Evolutionary conservation across 306 rosid genomes (phyloP).

Genomic region (Lithocarpus polystachyus): DNA sequence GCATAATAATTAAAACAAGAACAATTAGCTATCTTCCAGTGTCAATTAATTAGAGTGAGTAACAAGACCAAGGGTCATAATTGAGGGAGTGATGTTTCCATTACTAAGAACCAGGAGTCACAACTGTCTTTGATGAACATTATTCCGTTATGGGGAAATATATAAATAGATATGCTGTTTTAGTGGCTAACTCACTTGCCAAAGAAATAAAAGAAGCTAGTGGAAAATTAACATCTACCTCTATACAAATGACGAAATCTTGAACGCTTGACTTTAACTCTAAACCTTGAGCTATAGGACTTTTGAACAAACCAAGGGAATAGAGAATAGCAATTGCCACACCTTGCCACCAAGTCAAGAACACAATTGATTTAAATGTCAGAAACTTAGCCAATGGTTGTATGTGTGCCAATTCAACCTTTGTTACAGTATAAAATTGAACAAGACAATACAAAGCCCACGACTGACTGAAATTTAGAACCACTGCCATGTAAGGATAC

Average conservation of each 20-base stretch:
- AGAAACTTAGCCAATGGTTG: constrained; percentile 92
- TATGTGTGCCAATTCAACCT: constrained; percentile 87
- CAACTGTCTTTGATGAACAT: neutral
- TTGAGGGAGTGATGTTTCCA: constrained; percentile 14
- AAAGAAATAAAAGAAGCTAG: constrained; percentile 13
- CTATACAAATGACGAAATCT: constrained; percentile 97
- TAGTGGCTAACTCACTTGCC: constrained; percentile 14
- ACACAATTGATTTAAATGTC: constrained; percentile 94
- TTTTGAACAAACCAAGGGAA: constrained; percentile 82
- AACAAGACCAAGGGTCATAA: constrained; percentile 3
- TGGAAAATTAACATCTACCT: constrained; percentile 61
- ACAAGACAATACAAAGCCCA: constrained; percentile 99
- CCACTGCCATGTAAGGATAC: constrained; percentile 92
- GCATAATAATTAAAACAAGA: constrained; percentile 4
- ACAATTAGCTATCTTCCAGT: constrained; percentile 2
- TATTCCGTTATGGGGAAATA: neutral
- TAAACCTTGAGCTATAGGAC: constrained; percentile 90
- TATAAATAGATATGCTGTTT: constrained; percentile 13
- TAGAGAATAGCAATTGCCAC: constrained; percentile 91
- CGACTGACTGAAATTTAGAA: constrained; percentile 94
- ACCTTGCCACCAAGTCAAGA: constrained; percentile 99
- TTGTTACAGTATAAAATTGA: constrained; percentile 86
- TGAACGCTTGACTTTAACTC: constrained; percentile 89
- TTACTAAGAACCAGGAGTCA: neutral
- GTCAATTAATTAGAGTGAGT: constrained; percentile 7